Conservation (phyloP, 106 monocot genomes). For the Amphibolis antarctica region DNA sequence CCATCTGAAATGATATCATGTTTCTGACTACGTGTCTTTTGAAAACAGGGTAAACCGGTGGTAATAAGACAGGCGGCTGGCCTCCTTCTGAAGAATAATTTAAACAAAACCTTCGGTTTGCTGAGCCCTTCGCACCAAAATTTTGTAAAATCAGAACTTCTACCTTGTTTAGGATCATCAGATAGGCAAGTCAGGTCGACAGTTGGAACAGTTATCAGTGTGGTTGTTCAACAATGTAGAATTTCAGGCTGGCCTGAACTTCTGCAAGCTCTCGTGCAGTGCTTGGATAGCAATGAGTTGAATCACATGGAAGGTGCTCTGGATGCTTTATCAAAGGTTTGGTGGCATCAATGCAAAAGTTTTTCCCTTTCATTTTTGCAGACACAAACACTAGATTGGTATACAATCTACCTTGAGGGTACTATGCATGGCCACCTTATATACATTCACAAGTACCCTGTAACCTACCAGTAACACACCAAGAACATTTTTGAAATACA, state of each 20-base stretch:
- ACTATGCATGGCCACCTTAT: no score
- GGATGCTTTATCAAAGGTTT: conserved; percentile 95
- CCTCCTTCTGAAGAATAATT: conserved; percentile 83
- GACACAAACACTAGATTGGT: not conserved
- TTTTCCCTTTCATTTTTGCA: not conserved
- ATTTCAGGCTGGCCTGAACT: conserved; percentile 82
- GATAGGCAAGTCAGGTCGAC: conserved; percentile 81
- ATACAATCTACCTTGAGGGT: not conserved
- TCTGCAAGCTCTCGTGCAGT: conserved; percentile 81
- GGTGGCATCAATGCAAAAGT: not conserved
- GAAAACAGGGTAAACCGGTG: conserved; percentile 51
- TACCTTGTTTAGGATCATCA: conserved; percentile 69
- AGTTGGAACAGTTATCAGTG: conserved; percentile 88
- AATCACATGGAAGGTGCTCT: conserved; percentile 97
- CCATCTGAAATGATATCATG: not conserved
- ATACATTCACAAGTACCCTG: no score
- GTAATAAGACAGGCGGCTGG: conserved; percentile 93
- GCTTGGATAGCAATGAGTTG: conserved; percentile 83
- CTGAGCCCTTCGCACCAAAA: conserved; percentile 54
- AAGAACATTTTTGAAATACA: no score
- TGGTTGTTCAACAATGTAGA: conserved; percentile 53
- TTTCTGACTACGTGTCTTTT: not conserved
- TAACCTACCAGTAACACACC: no score
- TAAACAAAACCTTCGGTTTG: conserved; percentile 44
- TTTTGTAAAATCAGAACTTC: conserved; percentile 73